Evolutionary conservation across 331 rosid species (phyloP).

Genomic region (Malus hybrid): DNA sequence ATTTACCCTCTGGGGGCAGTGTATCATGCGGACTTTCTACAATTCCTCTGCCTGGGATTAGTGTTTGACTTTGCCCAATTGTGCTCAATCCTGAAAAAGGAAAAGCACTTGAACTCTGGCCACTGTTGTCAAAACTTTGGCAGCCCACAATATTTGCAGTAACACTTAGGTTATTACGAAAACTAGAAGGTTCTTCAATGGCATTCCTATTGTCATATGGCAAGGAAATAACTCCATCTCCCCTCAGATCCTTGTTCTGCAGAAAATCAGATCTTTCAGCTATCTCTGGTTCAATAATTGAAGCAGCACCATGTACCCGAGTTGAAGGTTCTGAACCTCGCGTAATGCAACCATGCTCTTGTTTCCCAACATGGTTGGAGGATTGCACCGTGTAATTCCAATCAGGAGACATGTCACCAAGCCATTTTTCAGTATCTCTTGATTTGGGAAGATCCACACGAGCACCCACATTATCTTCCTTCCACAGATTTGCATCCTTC

Average conservation of each 20-base stretch:
- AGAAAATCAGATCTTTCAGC: constrained; percentile 26
- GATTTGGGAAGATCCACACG: constrained; percentile 31
- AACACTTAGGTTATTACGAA: constrained; percentile 26
- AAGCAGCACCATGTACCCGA: constrained; percentile 31
- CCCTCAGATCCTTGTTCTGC: constrained; percentile 23
- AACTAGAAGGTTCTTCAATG: constrained; percentile 24
- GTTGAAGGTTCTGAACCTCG: constrained; percentile 33
- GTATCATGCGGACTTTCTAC: constrained; percentile 34
- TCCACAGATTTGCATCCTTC: constrained; percentile 44
- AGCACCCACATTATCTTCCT: constrained; percentile 39
- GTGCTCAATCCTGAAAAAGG: constrained; percentile 29
- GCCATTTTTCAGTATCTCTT: constrained; percentile 59
- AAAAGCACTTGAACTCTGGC: constrained; percentile 33
- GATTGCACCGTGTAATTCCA: constrained; percentile 54
- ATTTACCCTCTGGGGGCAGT: constrained; percentile 37
- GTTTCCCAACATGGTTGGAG: constrained; percentile 41
- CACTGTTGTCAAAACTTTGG: constrained; percentile 41
- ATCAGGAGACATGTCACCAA: constrained; percentile 47
- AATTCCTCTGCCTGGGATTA: constrained; percentile 32
- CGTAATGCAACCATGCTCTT: constrained; percentile 32
- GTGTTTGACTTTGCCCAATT: constrained; percentile 42
- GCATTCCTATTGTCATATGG: constrained; percentile 26
- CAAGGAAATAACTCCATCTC: constrained; percentile 28
- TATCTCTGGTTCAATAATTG: constrained; percentile 28
- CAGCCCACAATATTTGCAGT: constrained; percentile 28